These are phyloP conservation scores for Quercus dentata DNA, from an alignment of 306 rosid species.

Conservation along the genomic window DNA sequence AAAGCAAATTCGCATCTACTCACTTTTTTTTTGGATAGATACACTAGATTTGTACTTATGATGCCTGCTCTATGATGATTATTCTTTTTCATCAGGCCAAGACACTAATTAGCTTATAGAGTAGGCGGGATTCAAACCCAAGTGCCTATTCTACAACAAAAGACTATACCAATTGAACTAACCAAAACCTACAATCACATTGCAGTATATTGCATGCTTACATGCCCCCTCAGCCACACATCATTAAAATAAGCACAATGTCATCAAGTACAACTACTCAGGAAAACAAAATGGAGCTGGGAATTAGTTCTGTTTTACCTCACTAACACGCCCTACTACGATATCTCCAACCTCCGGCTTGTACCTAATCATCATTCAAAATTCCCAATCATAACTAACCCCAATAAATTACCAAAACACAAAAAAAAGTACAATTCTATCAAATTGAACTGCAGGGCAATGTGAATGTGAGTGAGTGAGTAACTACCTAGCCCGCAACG, in stretches of 20 bases:
- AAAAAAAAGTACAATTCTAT: background rate
- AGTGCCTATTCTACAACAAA: too few relatives aligned
- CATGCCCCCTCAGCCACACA: background rate
- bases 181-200: too few relatives aligned
- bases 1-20: too few relatives aligned
- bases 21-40: too few relatives aligned
- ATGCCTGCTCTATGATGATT: too few relatives aligned
- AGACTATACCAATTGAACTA: too few relatives aligned
- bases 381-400: background rate
- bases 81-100: too few relatives aligned
- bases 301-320: slow-evolving; percentile 43
- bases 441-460: background rate
- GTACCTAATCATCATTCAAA: slow-evolving; percentile 43
- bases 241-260: background rate
- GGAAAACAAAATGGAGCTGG: background rate
- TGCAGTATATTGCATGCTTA: background rate
- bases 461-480: too few relatives aligned
- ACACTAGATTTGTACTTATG: too few relatives aligned
- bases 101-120: too few relatives aligned
- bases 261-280: background rate
- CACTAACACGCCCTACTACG: slow-evolving; percentile 74
- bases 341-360: slow-evolving; percentile 97
- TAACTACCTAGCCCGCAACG: slow-evolving; percentile 63
- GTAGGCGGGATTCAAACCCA: too few relatives aligned
- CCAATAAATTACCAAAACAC: background rate